Evolutionary conservation across 192 early-diverging fungal genomes (phyloP).

Genomic region (Backusella morwellensis): DNA sequence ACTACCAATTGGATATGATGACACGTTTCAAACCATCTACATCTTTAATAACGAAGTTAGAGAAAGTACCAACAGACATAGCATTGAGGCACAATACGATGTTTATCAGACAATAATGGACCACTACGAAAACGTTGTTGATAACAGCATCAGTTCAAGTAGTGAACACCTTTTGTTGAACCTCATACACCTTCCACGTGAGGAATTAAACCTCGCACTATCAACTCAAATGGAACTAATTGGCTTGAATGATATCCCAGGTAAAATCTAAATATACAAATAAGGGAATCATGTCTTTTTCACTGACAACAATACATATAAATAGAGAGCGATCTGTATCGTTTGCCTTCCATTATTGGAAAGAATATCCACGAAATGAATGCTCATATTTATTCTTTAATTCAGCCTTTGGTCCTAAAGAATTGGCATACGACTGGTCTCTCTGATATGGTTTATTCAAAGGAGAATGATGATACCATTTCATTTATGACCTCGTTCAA

Average conservation of each 20-base stretch:
- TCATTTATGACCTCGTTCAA: slow-evolving; percentile 8
- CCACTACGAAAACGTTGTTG: not conserved
- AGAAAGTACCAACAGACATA: not conserved
- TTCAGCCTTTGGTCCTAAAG: not conserved
- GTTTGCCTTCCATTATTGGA: not conserved
- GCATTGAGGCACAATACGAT: not conserved
- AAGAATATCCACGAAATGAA: slow-evolving; percentile 7
- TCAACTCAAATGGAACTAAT: not conserved
- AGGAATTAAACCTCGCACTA: not conserved
- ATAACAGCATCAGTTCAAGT: not conserved
- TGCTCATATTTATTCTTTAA: not conserved
- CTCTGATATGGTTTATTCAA: not conserved
- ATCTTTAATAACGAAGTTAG: not conserved
- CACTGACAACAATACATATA: not conserved
- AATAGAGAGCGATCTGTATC: not conserved
- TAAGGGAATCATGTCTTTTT: not conserved
- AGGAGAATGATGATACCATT: not conserved
- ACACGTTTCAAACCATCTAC: not conserved
- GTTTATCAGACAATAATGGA: not conserved
- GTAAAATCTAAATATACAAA: not conserved
- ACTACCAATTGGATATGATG: not conserved
- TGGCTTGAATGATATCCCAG: not conserved
- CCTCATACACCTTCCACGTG: not conserved
- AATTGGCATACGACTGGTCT: not conserved
- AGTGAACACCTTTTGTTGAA: not conserved